Evolutionary conservation across 139 green algal genomes (phyloP).

Genomic region (Dunaliella primolecta): DNA sequence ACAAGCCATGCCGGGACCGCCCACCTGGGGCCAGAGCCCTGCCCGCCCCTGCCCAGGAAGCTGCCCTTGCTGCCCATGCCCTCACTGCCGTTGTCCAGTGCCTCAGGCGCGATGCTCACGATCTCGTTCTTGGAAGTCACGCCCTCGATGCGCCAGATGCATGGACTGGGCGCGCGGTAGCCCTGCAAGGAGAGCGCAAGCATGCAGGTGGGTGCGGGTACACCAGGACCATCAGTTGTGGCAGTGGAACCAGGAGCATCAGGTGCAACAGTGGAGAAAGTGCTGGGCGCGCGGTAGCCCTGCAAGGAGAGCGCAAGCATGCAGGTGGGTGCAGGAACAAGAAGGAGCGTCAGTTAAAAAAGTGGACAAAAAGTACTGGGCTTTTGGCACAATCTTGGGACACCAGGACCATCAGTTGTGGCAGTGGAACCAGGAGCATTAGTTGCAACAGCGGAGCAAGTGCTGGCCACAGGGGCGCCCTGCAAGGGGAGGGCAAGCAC

Average conservation of each 20-base stretch:
- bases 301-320: constrained; percentile 1
- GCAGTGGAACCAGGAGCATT: no score
- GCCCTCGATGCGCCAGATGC: constrained; percentile 31
- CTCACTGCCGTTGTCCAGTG: not conserved
- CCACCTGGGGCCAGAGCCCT: not conserved
- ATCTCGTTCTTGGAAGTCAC: not conserved
- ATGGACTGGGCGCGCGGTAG: constrained; percentile 23
- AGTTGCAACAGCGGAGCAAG: no score
- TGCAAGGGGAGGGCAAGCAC: not conserved
- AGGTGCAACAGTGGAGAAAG: no score
- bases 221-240: no score
- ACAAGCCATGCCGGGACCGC: not conserved
- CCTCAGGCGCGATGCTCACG: not conserved
- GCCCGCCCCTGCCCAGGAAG: not conserved
- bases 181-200: constrained; percentile 15
- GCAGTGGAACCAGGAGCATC: no score
- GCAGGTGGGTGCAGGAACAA: no score
- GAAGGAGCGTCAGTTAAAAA: no score
- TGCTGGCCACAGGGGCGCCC: constrained; percentile 29
- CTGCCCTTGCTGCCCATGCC: not conserved
- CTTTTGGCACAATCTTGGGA: no score
- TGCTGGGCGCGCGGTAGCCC: constrained; percentile 33
- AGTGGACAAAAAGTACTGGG: no score
- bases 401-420: no score
- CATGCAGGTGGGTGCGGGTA: no score